These are phyloP conservation scores for Ophiobolus disseminans DNA, from an alignment of 2,329 filamentous ascomycete species.

Conservation along the genomic window DNA sequence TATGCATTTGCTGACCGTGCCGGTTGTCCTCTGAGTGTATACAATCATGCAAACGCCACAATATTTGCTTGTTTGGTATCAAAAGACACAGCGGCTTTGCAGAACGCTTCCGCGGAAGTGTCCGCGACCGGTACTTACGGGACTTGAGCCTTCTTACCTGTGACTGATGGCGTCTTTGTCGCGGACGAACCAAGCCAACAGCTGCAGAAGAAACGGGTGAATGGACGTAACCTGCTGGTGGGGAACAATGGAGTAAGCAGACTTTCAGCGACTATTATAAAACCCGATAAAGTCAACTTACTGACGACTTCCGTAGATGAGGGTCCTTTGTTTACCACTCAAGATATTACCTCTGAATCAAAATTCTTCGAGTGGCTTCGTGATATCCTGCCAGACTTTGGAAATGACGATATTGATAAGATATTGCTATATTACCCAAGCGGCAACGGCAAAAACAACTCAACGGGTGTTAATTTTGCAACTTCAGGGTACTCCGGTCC, in stretches of 20 bases:
- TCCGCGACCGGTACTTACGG: slow-evolving; percentile 49
- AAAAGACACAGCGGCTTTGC: slow-evolving; percentile 45
- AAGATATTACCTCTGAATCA: slow-evolving; percentile 51
- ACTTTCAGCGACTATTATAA: no score
- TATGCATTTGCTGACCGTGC: slow-evolving; percentile 50
- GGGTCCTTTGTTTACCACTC: slow-evolving; percentile 54
- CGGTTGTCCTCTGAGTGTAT: slow-evolving; percentile 30
- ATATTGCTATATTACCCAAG: slow-evolving; percentile 49
- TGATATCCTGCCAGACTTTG: slow-evolving; percentile 49
- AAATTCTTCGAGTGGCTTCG: slow-evolving; percentile 55
- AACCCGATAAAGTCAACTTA: no score
- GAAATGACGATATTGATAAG: slow-evolving; percentile 44
- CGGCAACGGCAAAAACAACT: slow-evolving; percentile 19
- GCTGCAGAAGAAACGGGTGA: slow-evolving; percentile 45
- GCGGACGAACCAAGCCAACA: slow-evolving; percentile 49
- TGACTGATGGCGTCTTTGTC: slow-evolving; percentile 52
- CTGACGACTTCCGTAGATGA: no score
- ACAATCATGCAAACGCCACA: slow-evolving; percentile 35
- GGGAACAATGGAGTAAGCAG: no score
- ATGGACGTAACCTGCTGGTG: slow-evolving; percentile 46
- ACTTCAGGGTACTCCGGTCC: slow-evolving; percentile 41
- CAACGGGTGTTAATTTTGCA: slow-evolving; percentile 42
- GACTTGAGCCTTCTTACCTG: slow-evolving; percentile 54
- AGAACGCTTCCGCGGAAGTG: slow-evolving; percentile 43
- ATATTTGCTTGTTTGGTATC: slow-evolving; percentile 53